These are phyloP conservation scores for Capsicum chinense DNA, from an alignment of 257 asterid species.

Conservation along the genomic window DNA sequence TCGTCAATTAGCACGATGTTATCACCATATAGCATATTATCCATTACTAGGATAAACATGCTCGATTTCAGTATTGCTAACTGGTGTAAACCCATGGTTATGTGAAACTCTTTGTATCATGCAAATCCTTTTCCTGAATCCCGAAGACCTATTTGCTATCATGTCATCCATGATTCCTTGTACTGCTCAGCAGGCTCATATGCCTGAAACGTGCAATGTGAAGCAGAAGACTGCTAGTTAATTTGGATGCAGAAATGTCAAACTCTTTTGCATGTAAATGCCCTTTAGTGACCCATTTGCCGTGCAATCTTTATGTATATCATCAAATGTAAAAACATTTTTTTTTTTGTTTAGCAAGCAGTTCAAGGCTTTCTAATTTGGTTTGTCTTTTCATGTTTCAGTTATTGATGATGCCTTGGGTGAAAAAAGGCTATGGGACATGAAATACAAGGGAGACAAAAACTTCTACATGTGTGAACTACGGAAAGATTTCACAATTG, in stretches of 20 bases:
- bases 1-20: not conserved
- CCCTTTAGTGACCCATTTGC: not conserved
- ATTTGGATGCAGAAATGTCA: not conserved
- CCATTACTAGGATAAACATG: too few relatives aligned
- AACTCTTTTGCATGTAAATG: not conserved
- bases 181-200: not conserved
- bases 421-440: constrained; percentile 88
- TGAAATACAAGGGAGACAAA: constrained; percentile 73
- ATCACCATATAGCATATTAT: too few relatives aligned
- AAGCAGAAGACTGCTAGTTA: constrained; percentile 18
- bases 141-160: not conserved
- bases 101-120: too few relatives aligned
- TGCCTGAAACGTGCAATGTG: not conserved
- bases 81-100: too few relatives aligned
- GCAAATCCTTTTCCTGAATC: not conserved
- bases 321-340: not conserved
- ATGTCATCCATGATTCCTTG: constrained; percentile 4
- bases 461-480: constrained; percentile 97
- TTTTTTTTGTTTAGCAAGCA: constrained; percentile 13
- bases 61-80: too few relatives aligned
- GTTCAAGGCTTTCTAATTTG: constrained; percentile 19
- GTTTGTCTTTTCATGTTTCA: constrained; percentile 42
- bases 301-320: not conserved
- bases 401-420: constrained; percentile 90
- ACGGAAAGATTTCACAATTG: constrained; percentile 84